Base-by-base conservation (phyloP, 768 basidiomycete genomes). In the Xerocomus potaroensis region DNA sequence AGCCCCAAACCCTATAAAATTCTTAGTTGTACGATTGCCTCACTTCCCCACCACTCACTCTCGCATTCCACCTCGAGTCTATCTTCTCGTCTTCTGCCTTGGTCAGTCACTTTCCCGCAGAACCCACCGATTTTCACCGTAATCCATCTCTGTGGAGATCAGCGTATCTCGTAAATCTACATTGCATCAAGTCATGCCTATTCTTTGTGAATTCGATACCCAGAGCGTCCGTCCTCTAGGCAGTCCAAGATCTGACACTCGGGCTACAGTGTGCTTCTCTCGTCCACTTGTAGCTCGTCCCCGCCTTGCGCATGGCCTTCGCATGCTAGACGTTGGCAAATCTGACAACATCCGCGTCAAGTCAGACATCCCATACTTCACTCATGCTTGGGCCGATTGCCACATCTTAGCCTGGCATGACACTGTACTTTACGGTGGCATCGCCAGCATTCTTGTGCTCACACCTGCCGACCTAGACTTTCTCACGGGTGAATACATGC, bases 251-350 rank as follows among this genome's bases (percentile, higher is more conserved):
- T 8, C 21, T 12, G 53, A 59, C 38, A 59, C 50, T 21, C 14
- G 21, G 1, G 43, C 30, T 8, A 48, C 26, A 12, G 6, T 57
- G 16, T 39, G 18, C 11, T 59, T 59, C 30, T 48, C 58, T 26
- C 48, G 36, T 39, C 41, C 16, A 7, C 38, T 59, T 16, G 29
- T 56, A 16, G 41, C 54, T 15, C 54, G n/a, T 33, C 58, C 57
- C 7, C 54, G 57, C 26, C 31, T 59, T 26, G 12, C 54, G 3
- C 54, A 60, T 4, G 57, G 57, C 6, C 7, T 59, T 19, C 48
- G 48, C 21, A 0, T 0, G 6, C 30, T 58, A 3, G 58, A 60
- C 7, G 19, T 56, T 8, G 9, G 1, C 18, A 27, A 31, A 19
- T 24, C 18, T 0, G 47, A 43, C 34, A 41, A 44, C 40, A 60